Evolutionary conservation across 2,329 filamentous ascomycete species (phyloP), one percentile per base, ranked within the genome.

Genomic region (Sporothrix mexicana): DNA sequence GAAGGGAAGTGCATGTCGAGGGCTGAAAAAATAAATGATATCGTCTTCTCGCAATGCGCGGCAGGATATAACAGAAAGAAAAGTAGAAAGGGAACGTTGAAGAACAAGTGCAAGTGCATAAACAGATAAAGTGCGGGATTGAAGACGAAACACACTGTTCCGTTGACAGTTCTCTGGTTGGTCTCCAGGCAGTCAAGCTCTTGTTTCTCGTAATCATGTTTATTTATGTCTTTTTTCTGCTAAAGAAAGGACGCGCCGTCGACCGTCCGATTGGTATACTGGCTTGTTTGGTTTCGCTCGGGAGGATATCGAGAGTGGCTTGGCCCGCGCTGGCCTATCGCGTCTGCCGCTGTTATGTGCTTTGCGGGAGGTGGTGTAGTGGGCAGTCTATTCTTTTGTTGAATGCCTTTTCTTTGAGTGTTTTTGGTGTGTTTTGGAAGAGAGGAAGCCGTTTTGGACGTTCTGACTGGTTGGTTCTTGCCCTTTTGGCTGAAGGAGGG

Each of bases 231-330:
- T 36, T 36, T 36, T 36, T 36, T 36, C 30, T 5, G 30, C 30
- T 6, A 5, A 36, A 36, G 2, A 36, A 36, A 41, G 49, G 49
- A 55, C 66, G 66, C 66, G 66, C 49, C 41, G 20, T 69, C 30
- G 66, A 30, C 66, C 30, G 66, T 57, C 66, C 66, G 66, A 69
- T 69, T 69, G 49, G 66, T 43, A 69, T 10, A 13, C 30, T 3
- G 6, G 30, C 41, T 13, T 15, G 20, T 53, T 20, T 36, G 30
- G 30, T 7, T 36, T 36, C 30, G 30, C 7, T 36, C 30, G 30
- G 59, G 30, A n/a, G 10, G 59, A 43, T 64, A 17, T 64, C 20
- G 61, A 47, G 41, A 25, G 64, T 67, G 64, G 64, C 64, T 67
- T 67, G 64, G 61, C 23, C 62, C 62, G 62, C 43, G 23, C 30